Evolutionary conservation across 1,284 basidiomycete species (phyloP), one percentile per base, ranked within the genome.

Genomic region (Leccinum fallax): DNA sequence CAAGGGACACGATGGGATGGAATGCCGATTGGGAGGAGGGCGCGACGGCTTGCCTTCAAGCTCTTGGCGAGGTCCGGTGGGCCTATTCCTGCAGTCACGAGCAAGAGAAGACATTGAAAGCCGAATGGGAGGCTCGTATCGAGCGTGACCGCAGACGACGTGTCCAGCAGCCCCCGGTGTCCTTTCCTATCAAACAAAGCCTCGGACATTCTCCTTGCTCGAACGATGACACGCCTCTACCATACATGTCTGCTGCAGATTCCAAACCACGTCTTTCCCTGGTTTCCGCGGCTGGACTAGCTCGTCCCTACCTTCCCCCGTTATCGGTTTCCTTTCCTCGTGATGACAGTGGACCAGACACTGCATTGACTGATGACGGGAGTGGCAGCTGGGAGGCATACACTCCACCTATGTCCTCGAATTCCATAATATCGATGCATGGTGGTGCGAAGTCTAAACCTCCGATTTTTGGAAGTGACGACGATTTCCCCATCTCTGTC

Each of bases 21-120:
- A 19, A 19, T 19, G 19, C 19, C 19, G 19, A 19, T 19, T 19
- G 19, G 19, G 19, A 19, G 19, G 19, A 19, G 19, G 19, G 19
- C 19, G 19, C 19, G 19, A 19, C 83, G 36, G 75, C 86, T 10
- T 94, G 90, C 68, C 76, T 95, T 1, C 80, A 83, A 19, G 91
- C 92, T 5, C 81, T 95, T 15, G 78, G 83, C 10, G 86, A 92
- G 71, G 89, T 93, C 83, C 84, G 86, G 11, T 95, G 93, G 93
- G 86, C 84, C 4, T 91, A 87, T 71, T 88, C 88, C 11, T 88
- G 88, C 70, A 86, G 84, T 61, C 85, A 87, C 60, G 91, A 93
- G 69, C 81, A 88, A 49, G 84, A 86, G 67, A 83, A 85, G 63
- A 85, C 83, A 0, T 77, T 92, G 53, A 80, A 79, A 60, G 79